phyloP scores from a whole-genome alignment of 2,329 filamentous ascomycete genomes.

The Paecilomyces dactylethromorphus region DNA sequence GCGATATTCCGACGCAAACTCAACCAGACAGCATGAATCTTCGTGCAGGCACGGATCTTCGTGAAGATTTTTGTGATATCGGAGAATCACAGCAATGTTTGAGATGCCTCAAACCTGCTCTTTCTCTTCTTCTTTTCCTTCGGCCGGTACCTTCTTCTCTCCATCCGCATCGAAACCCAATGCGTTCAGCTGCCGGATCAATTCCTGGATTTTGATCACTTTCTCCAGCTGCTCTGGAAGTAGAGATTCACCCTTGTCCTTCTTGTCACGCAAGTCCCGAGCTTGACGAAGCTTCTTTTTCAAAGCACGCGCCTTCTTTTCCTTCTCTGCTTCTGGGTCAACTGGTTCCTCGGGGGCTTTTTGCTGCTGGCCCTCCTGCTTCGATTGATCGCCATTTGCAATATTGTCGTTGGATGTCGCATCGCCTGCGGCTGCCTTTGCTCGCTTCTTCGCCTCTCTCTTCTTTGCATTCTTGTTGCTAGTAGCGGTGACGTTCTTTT shows the following conservation, averaged over 20 bases:
- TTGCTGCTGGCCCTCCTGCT: slow-evolving; percentile 15
- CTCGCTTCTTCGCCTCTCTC: slow-evolving; percentile 59
- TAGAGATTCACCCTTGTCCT: slow-evolving; percentile 74
- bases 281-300: slow-evolving; percentile 95
- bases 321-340: slow-evolving; percentile 69
- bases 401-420: slow-evolving; percentile 10
- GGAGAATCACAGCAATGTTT: neutral
- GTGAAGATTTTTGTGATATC: neutral
- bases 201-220: slow-evolving; percentile 92
- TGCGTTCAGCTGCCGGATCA: slow-evolving; percentile 78
- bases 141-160: slow-evolving; percentile 46
- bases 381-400: slow-evolving; percentile 12
- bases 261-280: slow-evolving; percentile 82
- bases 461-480: slow-evolving; percentile 81
- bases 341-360: slow-evolving; percentile 32
- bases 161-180: slow-evolving; percentile 79
- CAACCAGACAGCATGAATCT: neutral
- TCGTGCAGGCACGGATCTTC: neutral
- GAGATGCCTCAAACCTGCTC: neutral
- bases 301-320: slow-evolving; percentile 87
- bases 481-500: neutral
- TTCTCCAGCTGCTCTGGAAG: slow-evolving; percentile 95
- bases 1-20: neutral
- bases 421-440: slow-evolving; percentile 29
- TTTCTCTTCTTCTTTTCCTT: slow-evolving; percentile 10